Evolutionary conservation across 371 early-diverging fungal genomes (phyloP).

Genomic region (Zychaea mexicana): DNA sequence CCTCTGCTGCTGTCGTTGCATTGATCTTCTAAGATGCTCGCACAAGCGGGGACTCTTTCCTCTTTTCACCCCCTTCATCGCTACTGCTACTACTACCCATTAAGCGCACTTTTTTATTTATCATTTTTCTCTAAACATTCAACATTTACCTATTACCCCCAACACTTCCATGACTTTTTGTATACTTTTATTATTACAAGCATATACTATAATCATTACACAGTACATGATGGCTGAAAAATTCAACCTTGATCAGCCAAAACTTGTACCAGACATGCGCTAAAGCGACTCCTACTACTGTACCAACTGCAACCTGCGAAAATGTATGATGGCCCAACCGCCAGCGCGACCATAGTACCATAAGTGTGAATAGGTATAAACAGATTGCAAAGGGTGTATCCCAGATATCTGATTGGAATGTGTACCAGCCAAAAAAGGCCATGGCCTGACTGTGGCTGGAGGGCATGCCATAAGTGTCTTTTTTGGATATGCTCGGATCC

Average conservation of each 20-base stretch:
- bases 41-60: not conserved
- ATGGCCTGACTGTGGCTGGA: conserved; percentile 75
- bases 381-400: conserved; percentile 8
- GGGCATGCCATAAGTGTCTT: conserved; percentile 72
- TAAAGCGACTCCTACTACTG: conserved; percentile 32
- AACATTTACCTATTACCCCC: not conserved
- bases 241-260: conserved; percentile 7
- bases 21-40: not conserved
- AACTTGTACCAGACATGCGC: conserved; percentile 10
- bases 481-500: not conserved
- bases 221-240: not conserved
- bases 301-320: conserved; percentile 55
- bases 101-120: not conserved
- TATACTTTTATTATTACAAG: not conserved
- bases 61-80: not conserved
- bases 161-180: not conserved
- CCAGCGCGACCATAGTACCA: conserved; percentile 60
- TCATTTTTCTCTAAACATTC: not conserved
- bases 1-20: not conserved
- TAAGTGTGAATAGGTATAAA: conserved; percentile 39
- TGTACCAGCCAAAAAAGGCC: conserved; percentile 66
- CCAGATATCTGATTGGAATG: conserved; percentile 16
- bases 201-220: not conserved
- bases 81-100: not conserved
- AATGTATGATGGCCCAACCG: conserved; percentile 50